Base-by-base conservation (phyloP, 2,329 filamentous ascomycete species). In the Colletotrichum navitas region DNA sequence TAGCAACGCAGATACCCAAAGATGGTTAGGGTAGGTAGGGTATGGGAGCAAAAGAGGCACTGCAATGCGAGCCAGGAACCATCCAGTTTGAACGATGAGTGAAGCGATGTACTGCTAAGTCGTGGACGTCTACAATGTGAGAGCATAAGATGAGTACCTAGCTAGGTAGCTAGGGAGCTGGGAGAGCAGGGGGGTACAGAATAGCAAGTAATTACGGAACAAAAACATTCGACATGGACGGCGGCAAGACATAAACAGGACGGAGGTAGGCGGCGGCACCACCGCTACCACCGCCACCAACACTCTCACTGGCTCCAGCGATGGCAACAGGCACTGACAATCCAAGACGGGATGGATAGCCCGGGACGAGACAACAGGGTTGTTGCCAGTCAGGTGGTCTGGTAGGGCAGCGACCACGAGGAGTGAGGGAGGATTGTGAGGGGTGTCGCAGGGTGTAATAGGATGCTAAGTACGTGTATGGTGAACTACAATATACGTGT, bases 381-480 rank as follows among this genome's bases (percentile, higher is more conserved):
- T 58, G 34, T 45, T n/a, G 58, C 41, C 49, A 56, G 68, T 71
- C 64, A 71, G 68, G 64, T 71, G 68, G 41, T 68, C 64, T 39
- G 52, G 64, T 63, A 63, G 45, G 65, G 49, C 64, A 58, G 63
- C 32, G 56, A 41, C 39, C 36, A 51, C 21, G 43, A 24, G 49
- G 52, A 32, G 26, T 39, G 47, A 47, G 41, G 26, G 56, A 71
- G 24, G 55, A 39, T 45, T 32, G 45, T 63, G 60, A 63, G 47
- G 60, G 60, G 47, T 51, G 59, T n/a, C 34, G 45, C 12, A 49
- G 34, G 60, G 45, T 45, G 21, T 43, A 2, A 16, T 43, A 45
- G 43, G 43, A 5, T 41, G 4, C 29, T 29, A 29, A 29, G 29
- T 29, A 29, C 29, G 4, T 29, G 29, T 29, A 43, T 41, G n/a